These are phyloP conservation scores for Nakazawaea siamensis DNA, from an alignment of 805 yeast genomes.

Conservation along the genomic window DNA sequence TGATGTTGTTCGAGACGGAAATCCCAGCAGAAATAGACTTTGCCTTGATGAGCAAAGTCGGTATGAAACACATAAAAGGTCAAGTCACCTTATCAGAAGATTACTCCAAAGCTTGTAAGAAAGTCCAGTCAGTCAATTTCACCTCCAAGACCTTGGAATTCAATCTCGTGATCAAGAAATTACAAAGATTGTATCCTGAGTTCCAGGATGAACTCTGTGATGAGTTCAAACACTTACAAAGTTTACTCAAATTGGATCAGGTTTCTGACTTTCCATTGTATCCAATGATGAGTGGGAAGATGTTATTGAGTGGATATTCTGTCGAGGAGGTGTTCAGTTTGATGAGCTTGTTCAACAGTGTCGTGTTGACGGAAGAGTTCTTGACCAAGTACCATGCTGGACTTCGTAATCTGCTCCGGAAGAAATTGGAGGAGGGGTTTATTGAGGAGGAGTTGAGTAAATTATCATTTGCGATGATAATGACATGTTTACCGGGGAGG, in stretches of 20 bases:
- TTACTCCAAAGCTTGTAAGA: background rate
- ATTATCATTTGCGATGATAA: conserved; percentile 1
- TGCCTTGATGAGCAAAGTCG: conserved; percentile 10
- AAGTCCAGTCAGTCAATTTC: background rate
- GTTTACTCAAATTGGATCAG: conserved; percentile 2
- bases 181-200: background rate
- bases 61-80: conserved; percentile 2
- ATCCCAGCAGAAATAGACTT: conserved; percentile 15
- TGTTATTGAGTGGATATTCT: conserved; percentile 1
- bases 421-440: conserved; percentile 1
- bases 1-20: conserved; percentile 23
- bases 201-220: conserved; percentile 5
- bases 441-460: conserved; percentile 3
- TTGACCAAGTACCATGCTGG: conserved; percentile 1
- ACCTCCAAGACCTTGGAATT: conserved; percentile 5
- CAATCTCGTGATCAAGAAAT: background rate
- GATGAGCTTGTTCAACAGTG: conserved; percentile 2
- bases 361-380: background rate
- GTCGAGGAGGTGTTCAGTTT: conserved; percentile 1
- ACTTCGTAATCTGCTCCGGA: conserved; percentile 1
- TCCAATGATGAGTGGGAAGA: conserved; percentile 3
- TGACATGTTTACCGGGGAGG: background rate
- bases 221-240: conserved; percentile 3
- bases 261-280: conserved; percentile 4
- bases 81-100: background rate